These are phyloP conservation scores for Rhipidocladum racemiflorum DNA, from an alignment of 176 grass and related monocot genomes.

Conservation along the genomic window DNA sequence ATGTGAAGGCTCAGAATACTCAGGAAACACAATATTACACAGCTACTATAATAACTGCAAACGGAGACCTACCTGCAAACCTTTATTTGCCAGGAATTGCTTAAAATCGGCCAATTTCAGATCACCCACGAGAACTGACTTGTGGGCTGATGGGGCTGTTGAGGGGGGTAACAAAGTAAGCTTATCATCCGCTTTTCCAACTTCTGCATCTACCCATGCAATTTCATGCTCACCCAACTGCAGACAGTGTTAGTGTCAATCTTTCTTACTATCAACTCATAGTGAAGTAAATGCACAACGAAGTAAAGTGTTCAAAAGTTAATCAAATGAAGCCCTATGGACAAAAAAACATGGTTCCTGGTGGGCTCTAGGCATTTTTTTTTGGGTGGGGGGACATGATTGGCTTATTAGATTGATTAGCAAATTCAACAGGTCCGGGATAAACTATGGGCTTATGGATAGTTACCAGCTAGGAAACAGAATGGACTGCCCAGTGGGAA, in stretches of 20 bases:
- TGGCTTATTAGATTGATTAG: background rate
- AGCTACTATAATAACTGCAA: background rate
- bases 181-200: slow-evolving; percentile 65
- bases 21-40: background rate
- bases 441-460: background rate
- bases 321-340: background rate
- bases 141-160: slow-evolving; percentile 58
- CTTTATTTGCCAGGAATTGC: slow-evolving; percentile 84
- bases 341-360: background rate
- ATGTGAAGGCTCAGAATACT: background rate
- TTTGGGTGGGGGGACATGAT: background rate
- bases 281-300: background rate
- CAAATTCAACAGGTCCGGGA: background rate
- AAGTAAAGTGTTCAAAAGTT: background rate
- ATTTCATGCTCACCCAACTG: slow-evolving; percentile 93
- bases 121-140: slow-evolving; percentile 88
- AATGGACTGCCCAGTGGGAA: background rate
- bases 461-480: background rate
- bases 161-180: slow-evolving; percentile 69
- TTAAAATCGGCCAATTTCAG: slow-evolving; percentile 87
- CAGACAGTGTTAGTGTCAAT: slow-evolving; percentile 19
- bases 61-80: slow-evolving; percentile 53
- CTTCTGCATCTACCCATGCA: slow-evolving; percentile 73
- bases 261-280: slow-evolving; percentile 1
- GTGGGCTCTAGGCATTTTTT: background rate